Evolutionary conservation across 108 stramenopile species (phyloP).

Genomic region (Fistulifera pelliculosa): DNA sequence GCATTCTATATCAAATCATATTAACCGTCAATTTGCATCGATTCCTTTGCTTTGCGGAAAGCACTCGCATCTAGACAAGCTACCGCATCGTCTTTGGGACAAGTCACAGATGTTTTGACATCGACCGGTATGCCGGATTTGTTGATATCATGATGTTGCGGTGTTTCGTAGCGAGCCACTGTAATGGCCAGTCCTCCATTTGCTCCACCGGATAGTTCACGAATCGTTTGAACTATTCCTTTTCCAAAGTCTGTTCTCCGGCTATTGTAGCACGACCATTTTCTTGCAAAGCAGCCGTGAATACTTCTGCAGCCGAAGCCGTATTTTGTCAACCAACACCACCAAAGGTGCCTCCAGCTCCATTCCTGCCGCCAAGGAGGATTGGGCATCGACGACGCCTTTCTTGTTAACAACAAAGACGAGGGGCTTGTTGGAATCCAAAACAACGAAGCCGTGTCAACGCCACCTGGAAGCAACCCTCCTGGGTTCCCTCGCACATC

Average conservation of each 20-base stretch:
- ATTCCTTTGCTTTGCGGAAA: too few species aligned
- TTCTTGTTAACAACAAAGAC: constrained; percentile 81
- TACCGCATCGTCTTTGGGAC: constrained; percentile 66
- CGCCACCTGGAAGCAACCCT: constrained; percentile 89
- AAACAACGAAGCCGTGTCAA: constrained; percentile 89
- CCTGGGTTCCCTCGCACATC: constrained; percentile 93
- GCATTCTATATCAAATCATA: too few species aligned
- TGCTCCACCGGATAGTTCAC: constrained; percentile 31
- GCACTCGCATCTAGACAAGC: constrained; percentile 28
- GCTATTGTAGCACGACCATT: constrained; percentile 67
- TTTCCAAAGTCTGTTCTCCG: constrained; percentile 86
- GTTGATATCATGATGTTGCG: constrained; percentile 79
- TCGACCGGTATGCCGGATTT: constrained; percentile 73
- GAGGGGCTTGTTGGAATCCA: constrained; percentile 65
- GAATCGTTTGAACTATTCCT: constrained; percentile 86
- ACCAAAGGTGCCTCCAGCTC: constrained; percentile 59
- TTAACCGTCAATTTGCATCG: too few species aligned
- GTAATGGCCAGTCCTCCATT: constrained; percentile 88
- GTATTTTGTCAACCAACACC: constrained; percentile 81
- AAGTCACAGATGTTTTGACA: constrained; percentile 42
- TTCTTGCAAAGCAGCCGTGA: constrained; percentile 83
- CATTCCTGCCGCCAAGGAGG: constrained; percentile 52
- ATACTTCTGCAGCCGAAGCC: constrained; percentile 82
- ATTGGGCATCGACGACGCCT: constrained; percentile 59
- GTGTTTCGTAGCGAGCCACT: constrained; percentile 83